These are phyloP conservation scores for Babesia caballi DNA, from an alignment of 169 alveolate genomes.

Conservation along the genomic window DNA sequence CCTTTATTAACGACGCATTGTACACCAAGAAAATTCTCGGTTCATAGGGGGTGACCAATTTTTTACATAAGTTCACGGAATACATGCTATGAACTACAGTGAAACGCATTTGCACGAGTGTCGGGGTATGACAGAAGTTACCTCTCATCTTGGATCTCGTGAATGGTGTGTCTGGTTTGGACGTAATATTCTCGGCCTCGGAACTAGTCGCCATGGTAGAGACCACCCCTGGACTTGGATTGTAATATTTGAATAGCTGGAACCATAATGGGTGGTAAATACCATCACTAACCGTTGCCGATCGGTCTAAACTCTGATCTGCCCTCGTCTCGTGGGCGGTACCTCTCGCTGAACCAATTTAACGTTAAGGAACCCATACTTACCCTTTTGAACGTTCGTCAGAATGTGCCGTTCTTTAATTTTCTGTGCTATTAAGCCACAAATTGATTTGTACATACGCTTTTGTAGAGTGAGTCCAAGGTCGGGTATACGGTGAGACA, in stretches of 20 bases:
- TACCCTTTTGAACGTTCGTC: constrained; percentile 55
- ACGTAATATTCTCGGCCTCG: background rate
- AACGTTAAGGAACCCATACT: background rate
- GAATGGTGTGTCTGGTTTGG: constrained; percentile 48
- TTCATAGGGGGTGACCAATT: background rate
- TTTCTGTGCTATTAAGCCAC: constrained; percentile 9
- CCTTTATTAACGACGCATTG: background rate
- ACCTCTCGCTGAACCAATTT: constrained; percentile 46
- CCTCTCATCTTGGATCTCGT: constrained; percentile 46
- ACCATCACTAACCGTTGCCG: constrained; percentile 34
- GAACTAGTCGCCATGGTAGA: background rate
- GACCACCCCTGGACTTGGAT: constrained; percentile 38
- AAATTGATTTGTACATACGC: constrained; percentile 11
- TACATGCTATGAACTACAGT: too few relatives aligned
- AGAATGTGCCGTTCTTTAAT: constrained; percentile 56
- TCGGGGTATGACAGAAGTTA: background rate
- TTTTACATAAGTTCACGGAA: background rate
- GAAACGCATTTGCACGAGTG: too few relatives aligned
- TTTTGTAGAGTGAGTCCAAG: constrained; percentile 38
- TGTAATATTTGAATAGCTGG: constrained; percentile 62
- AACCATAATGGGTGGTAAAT: background rate
- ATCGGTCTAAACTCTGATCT: constrained; percentile 35
- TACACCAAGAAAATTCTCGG: background rate
- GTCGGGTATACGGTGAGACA: constrained; percentile 55
- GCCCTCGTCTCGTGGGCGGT: constrained; percentile 53